phyloP scores from a whole-genome alignment of 2,329 filamentous ascomycete genomes.

The Hypoxylon sp. region DNA sequence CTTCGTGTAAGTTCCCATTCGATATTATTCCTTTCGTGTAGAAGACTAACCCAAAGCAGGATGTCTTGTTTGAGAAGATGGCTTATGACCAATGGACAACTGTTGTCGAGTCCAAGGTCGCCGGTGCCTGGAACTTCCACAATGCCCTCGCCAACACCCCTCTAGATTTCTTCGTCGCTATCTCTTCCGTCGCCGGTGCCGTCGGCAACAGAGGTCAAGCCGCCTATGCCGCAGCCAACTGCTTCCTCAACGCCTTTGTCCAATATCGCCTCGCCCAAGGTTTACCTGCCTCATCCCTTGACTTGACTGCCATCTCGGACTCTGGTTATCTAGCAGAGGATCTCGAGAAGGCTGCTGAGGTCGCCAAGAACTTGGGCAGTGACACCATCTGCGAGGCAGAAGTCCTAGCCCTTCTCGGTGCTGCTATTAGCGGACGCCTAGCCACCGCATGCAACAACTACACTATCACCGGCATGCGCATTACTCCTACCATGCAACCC shows the following conservation, averaged over 20 bases:
- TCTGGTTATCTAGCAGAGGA: slow-evolving; percentile 67
- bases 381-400: slow-evolving; percentile 67
- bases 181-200: slow-evolving; percentile 68
- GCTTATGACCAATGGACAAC: slow-evolving; percentile 63
- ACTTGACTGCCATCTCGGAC: slow-evolving; percentile 67
- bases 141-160: slow-evolving; percentile 57
- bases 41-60: slow-evolving; percentile 50
- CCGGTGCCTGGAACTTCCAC: slow-evolving; percentile 70
- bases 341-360: slow-evolving; percentile 60
- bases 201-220: slow-evolving; percentile 68
- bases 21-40: background rate
- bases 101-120: slow-evolving; percentile 67
- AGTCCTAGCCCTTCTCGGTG: slow-evolving; percentile 67
- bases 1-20: slow-evolving; percentile 58
- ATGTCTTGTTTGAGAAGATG: slow-evolving; percentile 69
- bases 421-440: slow-evolving; percentile 65
- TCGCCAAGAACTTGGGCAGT: slow-evolving; percentile 65
- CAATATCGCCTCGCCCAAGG: slow-evolving; percentile 59
- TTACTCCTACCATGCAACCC: slow-evolving; percentile 62
- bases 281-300: slow-evolving; percentile 63
- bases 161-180: slow-evolving; percentile 68
- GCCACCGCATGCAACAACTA: slow-evolving; percentile 62
- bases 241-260: slow-evolving; percentile 62
- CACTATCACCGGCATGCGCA: slow-evolving; percentile 68
- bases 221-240: slow-evolving; percentile 67